phyloP scores from a whole-genome alignment of 108 stramenopile species.

The Conticribra guillardii region DNA sequence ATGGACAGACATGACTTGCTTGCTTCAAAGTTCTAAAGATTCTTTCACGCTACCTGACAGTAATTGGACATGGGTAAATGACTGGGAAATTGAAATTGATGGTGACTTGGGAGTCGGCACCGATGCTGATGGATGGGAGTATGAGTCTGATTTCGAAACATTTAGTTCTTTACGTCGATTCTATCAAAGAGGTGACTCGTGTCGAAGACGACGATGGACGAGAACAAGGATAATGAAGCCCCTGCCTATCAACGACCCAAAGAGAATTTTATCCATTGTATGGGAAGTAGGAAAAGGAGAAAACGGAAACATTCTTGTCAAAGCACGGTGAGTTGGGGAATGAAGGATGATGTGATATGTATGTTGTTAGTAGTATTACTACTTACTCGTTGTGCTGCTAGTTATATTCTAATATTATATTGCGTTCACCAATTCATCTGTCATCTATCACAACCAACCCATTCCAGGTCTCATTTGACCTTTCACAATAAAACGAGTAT shows the following conservation, averaged over 20 bases:
- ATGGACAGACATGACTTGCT: slow-evolving; percentile 78
- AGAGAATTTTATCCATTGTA: slow-evolving; percentile 50
- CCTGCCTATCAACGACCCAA: slow-evolving; percentile 35
- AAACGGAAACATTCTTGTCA: slow-evolving; percentile 57
- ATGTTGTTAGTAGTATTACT: too few species aligned
- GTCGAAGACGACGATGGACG: slow-evolving; percentile 76
- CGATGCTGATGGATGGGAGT: slow-evolving; percentile 87
- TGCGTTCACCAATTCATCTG: too few species aligned
- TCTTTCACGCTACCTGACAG: slow-evolving; percentile 69
- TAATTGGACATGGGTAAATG: slow-evolving; percentile 83
- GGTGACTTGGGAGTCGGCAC: slow-evolving; percentile 57
- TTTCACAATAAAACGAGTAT: slow-evolving; percentile 59
- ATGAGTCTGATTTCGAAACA: slow-evolving; percentile 76
- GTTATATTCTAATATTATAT: too few species aligned
- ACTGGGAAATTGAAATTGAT: slow-evolving; percentile 76
- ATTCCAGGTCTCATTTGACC: slow-evolving; percentile 61
- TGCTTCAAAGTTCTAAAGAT: slow-evolving; percentile 53
- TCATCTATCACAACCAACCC: too few species aligned
- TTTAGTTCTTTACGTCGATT: slow-evolving; percentile 58
- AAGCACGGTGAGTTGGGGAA: too few species aligned
- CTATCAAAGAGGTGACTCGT: slow-evolving; percentile 69
- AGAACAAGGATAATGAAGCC: slow-evolving; percentile 71
- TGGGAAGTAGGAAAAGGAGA: slow-evolving; percentile 62
- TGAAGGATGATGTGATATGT: too few species aligned
- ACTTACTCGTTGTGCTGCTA: too few species aligned